Evolutionary conservation across 1,284 basidiomycete species (phyloP).

Genomic region (Prillingera fragicola): DNA sequence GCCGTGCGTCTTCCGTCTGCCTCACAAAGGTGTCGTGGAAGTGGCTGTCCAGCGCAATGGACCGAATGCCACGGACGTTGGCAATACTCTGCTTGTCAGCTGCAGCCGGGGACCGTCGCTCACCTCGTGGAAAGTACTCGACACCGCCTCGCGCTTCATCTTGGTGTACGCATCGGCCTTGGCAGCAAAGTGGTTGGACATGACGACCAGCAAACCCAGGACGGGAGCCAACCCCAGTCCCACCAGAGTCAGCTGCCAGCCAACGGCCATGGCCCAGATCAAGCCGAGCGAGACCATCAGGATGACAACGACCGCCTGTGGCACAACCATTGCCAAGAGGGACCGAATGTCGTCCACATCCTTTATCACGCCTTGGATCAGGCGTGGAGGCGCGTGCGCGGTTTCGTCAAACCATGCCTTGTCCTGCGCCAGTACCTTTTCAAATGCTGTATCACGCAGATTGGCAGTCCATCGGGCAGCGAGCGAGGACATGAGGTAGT

Average conservation of each 20-base stretch:
- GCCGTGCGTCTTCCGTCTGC: slow-evolving; percentile 59
- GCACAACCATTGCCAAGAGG: slow-evolving; percentile 68
- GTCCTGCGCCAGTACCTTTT: slow-evolving; percentile 69
- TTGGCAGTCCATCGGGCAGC: slow-evolving; percentile 70
- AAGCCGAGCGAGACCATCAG: slow-evolving; percentile 79
- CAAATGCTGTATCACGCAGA: slow-evolving; percentile 60
- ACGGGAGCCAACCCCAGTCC: slow-evolving; percentile 82
- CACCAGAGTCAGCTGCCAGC: slow-evolving; percentile 91
- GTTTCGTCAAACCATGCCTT: slow-evolving; percentile 81
- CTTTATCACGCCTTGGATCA: slow-evolving; percentile 80
- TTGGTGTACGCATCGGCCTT: slow-evolving; percentile 76
- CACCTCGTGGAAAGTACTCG: slow-evolving; percentile 79
- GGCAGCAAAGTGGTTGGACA: slow-evolving; percentile 51
- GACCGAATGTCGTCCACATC: slow-evolving; percentile 84
- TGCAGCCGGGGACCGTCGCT: slow-evolving; percentile 27
- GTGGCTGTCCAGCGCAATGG: slow-evolving; percentile 78
- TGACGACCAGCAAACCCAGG: slow-evolving; percentile 61
- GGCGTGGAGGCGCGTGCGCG: slow-evolving; percentile 58
- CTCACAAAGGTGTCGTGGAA: slow-evolving; percentile 66
- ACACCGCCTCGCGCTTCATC: slow-evolving; percentile 72
- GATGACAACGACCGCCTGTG: slow-evolving; percentile 65
- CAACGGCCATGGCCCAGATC: slow-evolving; percentile 76
- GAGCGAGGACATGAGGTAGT: slow-evolving; percentile 67
- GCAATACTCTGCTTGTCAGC: slow-evolving; percentile 59
- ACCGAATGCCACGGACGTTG: slow-evolving; percentile 78